Evolutionary conservation across 179 eudicot genomes (phyloP).

Genomic region (Beta lomatogona): DNA sequence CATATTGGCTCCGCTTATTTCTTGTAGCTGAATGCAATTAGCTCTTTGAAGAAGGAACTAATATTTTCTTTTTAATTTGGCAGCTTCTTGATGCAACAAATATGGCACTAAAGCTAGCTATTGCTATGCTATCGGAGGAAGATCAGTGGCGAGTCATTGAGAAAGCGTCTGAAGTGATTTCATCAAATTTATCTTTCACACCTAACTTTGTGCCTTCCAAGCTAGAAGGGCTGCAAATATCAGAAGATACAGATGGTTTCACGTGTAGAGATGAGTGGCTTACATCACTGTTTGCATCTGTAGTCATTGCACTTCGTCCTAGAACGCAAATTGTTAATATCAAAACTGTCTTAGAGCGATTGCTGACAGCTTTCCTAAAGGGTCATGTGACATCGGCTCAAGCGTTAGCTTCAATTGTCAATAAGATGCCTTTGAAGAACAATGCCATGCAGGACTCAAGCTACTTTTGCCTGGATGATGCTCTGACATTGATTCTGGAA

Average conservation of each 20-base stretch:
- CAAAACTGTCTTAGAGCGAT: constrained; percentile 42
- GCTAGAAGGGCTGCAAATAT: constrained; percentile 37
- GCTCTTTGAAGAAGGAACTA: constrained; percentile 19
- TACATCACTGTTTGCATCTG: constrained; percentile 75
- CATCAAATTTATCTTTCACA: constrained; percentile 39
- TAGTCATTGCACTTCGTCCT: constrained; percentile 76
- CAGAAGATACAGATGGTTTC: constrained; percentile 34
- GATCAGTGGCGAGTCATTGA: constrained; percentile 57
- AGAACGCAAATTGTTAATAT: constrained; percentile 48
- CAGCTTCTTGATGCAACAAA: constrained; percentile 72
- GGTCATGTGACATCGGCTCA: constrained; percentile 88
- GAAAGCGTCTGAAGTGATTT: constrained; percentile 56
- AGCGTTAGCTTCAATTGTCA: constrained; percentile 88
- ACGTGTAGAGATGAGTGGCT: constrained; percentile 61
- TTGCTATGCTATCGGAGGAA: constrained; percentile 62
- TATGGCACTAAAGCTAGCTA: constrained; percentile 67
- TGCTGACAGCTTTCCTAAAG: constrained; percentile 45
- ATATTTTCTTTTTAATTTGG: constrained; percentile 39
- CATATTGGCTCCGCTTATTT: neutral
- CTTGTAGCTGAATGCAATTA: neutral
- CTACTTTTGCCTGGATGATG: constrained; percentile 54
- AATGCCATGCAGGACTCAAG: constrained; percentile 33
- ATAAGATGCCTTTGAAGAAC: constrained; percentile 61
- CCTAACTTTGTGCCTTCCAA: constrained; percentile 29
- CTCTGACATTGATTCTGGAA: constrained; percentile 54